phyloP scores from a whole-genome alignment of 2,329 filamentous ascomycete species.

The Neonectria magnoliae region DNA sequence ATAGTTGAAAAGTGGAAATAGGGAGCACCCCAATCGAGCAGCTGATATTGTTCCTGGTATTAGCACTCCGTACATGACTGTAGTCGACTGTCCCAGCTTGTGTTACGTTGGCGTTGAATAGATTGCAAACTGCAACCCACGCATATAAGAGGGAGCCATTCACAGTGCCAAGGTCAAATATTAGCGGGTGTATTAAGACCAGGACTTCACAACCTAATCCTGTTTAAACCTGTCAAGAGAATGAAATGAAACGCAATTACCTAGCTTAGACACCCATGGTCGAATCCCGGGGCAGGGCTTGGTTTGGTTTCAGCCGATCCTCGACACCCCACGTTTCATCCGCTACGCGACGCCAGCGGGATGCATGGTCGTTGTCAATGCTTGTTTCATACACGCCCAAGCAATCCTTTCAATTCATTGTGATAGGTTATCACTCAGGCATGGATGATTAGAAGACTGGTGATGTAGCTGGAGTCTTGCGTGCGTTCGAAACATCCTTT shows the following conservation, averaged over 20 bases:
- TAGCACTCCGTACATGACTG: background rate
- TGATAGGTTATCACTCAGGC: background rate
- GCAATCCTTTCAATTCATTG: background rate
- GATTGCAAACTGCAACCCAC: background rate
- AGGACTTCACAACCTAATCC: background rate
- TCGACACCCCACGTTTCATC: background rate
- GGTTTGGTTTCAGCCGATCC: background rate
- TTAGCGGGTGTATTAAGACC: background rate
- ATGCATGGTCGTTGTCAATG: background rate
- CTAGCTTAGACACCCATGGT: background rate
- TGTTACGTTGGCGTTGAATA: background rate
- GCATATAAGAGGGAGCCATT: background rate
- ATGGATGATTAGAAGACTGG: background rate
- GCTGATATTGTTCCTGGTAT: no score
- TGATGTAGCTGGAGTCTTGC: background rate
- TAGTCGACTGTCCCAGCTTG: background rate
- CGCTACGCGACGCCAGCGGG: background rate
- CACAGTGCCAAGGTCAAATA: background rate
- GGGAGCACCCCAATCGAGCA: background rate
- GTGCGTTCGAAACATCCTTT: background rate
- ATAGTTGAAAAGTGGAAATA: background rate
- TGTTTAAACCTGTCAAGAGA: background rate
- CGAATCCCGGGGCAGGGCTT: background rate
- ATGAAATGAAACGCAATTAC: background rate
- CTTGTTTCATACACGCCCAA: background rate